Conservation (phyloP, 352 stramenopile species). For the Phytophthora parvispora region DNA sequence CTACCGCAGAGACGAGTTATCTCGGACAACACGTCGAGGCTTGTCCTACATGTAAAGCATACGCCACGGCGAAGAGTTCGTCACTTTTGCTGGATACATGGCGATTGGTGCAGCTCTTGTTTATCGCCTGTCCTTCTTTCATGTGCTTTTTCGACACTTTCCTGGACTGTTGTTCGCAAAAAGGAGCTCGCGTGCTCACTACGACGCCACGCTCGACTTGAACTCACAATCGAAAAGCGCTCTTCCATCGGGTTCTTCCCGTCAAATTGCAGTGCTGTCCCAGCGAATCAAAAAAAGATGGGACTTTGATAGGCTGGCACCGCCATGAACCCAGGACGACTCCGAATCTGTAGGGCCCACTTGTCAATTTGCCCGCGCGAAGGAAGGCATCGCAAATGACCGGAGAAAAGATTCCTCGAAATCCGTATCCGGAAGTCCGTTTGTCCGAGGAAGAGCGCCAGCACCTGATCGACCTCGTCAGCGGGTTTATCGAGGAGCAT, state of each 20-base stretch:
- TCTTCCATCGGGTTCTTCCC: background rate
- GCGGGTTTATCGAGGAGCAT: background rate
- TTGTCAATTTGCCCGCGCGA: background rate
- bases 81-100: too few relatives aligned
- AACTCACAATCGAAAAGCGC: background rate
- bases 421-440: background rate
- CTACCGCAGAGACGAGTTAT: too few relatives aligned
- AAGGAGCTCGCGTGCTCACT: background rate
- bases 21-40: too few relatives aligned
- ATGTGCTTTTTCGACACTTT: background rate
- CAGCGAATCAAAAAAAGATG: background rate
- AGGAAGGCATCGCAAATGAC: background rate
- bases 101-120: background rate
- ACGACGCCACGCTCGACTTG: background rate
- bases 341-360: background rate
- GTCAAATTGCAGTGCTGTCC: background rate
- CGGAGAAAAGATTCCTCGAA: background rate
- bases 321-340: background rate
- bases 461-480: constrained; percentile 1
- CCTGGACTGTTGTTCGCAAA: background rate
- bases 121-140: background rate
- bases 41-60: background rate
- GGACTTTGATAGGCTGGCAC: background rate
- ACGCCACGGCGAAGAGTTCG: too few relatives aligned
- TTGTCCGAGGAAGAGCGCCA: background rate